Percentiles rank a stretch among this genome's conserved stretches.
Conservation (phyloP, 768 basidiomycete genomes). For the Boletus vinaceobasis region DNA sequence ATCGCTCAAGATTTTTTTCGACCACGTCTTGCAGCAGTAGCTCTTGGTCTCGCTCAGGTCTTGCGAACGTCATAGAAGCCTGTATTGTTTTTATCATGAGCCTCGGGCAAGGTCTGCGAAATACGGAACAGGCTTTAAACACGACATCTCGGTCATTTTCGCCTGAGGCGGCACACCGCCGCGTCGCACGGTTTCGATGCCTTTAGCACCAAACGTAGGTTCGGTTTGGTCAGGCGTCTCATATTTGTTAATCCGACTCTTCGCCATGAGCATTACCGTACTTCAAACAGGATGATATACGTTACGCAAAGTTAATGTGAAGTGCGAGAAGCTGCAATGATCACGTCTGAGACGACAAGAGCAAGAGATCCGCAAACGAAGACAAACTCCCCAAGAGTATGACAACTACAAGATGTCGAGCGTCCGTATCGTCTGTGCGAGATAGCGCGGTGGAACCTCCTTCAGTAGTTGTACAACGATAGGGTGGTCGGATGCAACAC, state of each 20-base stretch:
- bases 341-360: no score
- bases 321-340: no score
- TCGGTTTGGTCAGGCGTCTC: slow-evolving; percentile 76
- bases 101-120: neutral
- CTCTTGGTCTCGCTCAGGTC: slow-evolving; percentile 87
- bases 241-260: slow-evolving; percentile 92
- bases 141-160: slow-evolving; percentile 82
- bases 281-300: no score
- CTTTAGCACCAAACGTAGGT: slow-evolving; percentile 91
- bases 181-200: slow-evolving; percentile 93
- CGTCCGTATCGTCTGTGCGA: no score
- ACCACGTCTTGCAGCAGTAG: slow-evolving; percentile 83
- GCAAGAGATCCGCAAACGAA: no score
- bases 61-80: slow-evolving; percentile 86
- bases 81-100: slow-evolving; percentile 28
- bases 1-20: slow-evolving; percentile 77
- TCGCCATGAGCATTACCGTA: slow-evolving; percentile 93
- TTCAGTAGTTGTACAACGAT: no score
- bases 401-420: no score
- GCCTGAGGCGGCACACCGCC: slow-evolving; percentile 88
- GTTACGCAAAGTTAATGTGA: no score
- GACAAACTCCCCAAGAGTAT: no score
- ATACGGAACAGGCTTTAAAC: slow-evolving; percentile 63
- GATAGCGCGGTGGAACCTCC: no score
- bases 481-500: no score